Conservation (phyloP, 1,139 yeast genomes). For the Sugiyamaella sp. region DNA sequence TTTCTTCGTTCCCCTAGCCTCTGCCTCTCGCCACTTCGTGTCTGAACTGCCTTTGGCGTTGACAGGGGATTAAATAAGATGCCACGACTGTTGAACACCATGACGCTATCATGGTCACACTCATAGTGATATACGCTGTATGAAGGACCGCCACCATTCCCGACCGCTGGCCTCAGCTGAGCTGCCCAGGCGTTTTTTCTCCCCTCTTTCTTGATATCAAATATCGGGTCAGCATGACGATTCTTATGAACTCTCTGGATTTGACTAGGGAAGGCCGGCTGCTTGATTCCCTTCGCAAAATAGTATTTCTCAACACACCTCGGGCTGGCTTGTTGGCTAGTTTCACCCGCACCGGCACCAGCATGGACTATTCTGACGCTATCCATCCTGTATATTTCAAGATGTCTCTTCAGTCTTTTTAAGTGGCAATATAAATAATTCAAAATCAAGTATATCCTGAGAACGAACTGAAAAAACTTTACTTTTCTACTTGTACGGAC, state of each 20-base stretch:
- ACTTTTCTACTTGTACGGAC: not conserved
- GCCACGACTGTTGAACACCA: slow-evolving; percentile 16
- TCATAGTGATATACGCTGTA: slow-evolving; percentile 23
- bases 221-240: slow-evolving; percentile 31
- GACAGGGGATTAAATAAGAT: slow-evolving; percentile 19
- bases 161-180: not conserved
- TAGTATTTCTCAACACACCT: slow-evolving; percentile 24
- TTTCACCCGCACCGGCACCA: slow-evolving; percentile 7
- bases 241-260: slow-evolving; percentile 29
- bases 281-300: slow-evolving; percentile 26
- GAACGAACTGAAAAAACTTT: not conserved
- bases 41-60: slow-evolving; percentile 16
- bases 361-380: slow-evolving; percentile 17
- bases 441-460: not conserved
- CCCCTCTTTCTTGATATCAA: slow-evolving; percentile 25
- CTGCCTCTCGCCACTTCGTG: not conserved
- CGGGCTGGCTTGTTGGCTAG: not conserved
- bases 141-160: slow-evolving; percentile 1
- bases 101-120: slow-evolving; percentile 12
- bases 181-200: slow-evolving; percentile 12
- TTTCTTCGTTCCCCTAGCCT: not conserved
- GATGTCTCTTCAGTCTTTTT: not conserved
- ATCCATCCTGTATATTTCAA: not conserved
- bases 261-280: slow-evolving; percentile 25
- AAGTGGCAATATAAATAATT: not conserved